These are phyloP conservation scores for Ganoderma lucidum DNA, from an alignment of 1,284 basidiomycete genomes.

Conservation along the genomic window DNA sequence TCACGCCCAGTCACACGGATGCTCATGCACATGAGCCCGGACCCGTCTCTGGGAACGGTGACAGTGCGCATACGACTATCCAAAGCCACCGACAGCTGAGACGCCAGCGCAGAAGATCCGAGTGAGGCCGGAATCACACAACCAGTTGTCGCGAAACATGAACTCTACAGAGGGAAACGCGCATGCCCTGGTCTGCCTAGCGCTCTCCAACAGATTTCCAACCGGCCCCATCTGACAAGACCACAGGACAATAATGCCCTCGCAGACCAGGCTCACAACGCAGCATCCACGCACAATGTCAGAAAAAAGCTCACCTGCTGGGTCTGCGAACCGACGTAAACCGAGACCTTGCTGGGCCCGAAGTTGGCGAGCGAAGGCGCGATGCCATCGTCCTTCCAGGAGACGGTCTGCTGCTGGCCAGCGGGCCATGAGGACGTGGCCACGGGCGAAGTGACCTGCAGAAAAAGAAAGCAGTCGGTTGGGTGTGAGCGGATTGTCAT, in stretches of 20 bases:
- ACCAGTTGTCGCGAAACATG: background rate
- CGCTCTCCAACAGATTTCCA: background rate
- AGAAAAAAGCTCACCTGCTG: conserved; percentile 58
- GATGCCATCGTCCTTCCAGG: conserved; percentile 73
- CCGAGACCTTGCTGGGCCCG: conserved; percentile 66
- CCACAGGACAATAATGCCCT: background rate
- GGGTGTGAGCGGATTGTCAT: too few species aligned
- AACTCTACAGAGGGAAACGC: background rate
- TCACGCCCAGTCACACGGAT: background rate
- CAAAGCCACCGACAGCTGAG: background rate
- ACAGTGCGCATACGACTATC: background rate
- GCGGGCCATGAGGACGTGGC: conserved; percentile 60
- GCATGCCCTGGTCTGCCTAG: background rate
- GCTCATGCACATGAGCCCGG: too few species aligned
- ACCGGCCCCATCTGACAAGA: background rate
- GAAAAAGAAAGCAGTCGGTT: background rate
- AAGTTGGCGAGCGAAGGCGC: conserved; percentile 64
- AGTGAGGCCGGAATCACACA: background rate
- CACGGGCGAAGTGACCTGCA: conserved; percentile 68
- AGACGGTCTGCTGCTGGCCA: conserved; percentile 65
- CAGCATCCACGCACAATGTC: background rate
- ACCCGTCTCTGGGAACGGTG: background rate
- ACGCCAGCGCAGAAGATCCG: background rate
- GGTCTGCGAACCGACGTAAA: conserved; percentile 72
- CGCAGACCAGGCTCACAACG: background rate